Percentiles rank a stretch among this genome's conserved stretches.
Evolutionary conservation across 2,329 filamentous ascomycete species (phyloP).

Genomic region (Paecilomyces fulvus): DNA sequence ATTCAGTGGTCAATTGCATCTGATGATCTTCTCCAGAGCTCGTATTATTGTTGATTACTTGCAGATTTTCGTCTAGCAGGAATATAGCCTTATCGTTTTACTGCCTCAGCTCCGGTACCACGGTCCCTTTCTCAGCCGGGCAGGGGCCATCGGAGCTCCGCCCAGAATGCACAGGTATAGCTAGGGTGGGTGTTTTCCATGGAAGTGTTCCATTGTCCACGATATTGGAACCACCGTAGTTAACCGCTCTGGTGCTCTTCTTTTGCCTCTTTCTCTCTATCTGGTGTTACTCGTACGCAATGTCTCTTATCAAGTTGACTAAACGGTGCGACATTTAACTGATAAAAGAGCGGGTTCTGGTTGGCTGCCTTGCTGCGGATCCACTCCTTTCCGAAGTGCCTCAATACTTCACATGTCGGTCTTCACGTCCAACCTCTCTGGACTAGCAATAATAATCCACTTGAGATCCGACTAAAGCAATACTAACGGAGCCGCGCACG

Average conservation of each 20-base stretch:
- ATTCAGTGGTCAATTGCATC: neutral
- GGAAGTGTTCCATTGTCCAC: neutral
- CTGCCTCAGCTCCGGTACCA: neutral
- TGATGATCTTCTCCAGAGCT: neutral
- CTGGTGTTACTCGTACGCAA: neutral
- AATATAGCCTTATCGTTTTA: neutral
- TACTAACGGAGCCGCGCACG: no score
- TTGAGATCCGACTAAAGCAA: no score
- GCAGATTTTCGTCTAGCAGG: neutral
- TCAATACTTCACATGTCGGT: neutral
- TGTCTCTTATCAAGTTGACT: neutral
- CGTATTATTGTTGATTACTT: neutral
- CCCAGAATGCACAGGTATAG: neutral
- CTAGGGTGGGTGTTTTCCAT: neutral
- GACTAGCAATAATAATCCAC: no score
- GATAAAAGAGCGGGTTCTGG: neutral
- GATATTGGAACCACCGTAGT: neutral
- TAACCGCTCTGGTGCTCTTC: neutral
- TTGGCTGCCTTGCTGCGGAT: neutral
- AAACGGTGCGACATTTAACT: neutral
- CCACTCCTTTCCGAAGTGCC: neutral
- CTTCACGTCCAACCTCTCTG: no score
- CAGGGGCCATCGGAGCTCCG: no score
- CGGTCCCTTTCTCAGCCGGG: no score
- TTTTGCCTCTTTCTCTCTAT: neutral